A percentile compares a stretch with the other conserved stretches of the same genome.
phyloP scores from a whole-genome alignment of 2,329 filamentous ascomycete genomes.

The Calycina herbarum region DNA sequence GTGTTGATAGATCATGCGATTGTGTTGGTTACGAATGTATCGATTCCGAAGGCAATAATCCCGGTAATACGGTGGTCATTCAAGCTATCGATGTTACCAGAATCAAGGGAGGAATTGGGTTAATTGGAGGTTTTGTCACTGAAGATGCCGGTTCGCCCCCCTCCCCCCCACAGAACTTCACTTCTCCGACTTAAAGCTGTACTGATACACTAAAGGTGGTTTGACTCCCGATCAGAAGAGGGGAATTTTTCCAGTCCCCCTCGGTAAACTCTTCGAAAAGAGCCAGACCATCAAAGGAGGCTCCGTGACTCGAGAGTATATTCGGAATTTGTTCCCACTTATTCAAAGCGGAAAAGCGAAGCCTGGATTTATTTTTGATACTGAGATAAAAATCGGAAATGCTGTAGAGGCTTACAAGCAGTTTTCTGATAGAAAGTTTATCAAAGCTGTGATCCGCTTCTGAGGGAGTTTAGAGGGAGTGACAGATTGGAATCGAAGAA shows the following conservation, averaged over 20 bases:
- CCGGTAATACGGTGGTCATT: not conserved
- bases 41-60: conserved; percentile 21
- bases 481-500: too few relatives aligned
- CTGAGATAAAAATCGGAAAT: conserved; percentile 4
- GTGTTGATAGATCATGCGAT: conserved; percentile 26
- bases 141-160: not conserved
- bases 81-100: not conserved
- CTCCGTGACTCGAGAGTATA: conserved; percentile 8
- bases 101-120: not conserved
- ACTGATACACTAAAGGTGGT: not conserved
- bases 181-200: too few relatives aligned
- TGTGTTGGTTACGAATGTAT: conserved; percentile 27
- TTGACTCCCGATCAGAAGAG: not conserved
- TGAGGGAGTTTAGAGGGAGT: too few relatives aligned
- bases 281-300: not conserved
- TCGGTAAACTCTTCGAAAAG: not conserved
- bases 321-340: conserved; percentile 1
- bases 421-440: not conserved
- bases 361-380: conserved; percentile 13
- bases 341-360: conserved; percentile 13
- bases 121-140: not conserved
- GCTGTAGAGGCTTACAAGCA: conserved; percentile 6
- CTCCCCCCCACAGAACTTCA: not conserved
- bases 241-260: not conserved
- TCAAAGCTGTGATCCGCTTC: not conserved